These are phyloP conservation scores for Cytospora piceicola DNA, from an alignment of 2,329 filamentous ascomycete genomes.

Conservation along the genomic window DNA sequence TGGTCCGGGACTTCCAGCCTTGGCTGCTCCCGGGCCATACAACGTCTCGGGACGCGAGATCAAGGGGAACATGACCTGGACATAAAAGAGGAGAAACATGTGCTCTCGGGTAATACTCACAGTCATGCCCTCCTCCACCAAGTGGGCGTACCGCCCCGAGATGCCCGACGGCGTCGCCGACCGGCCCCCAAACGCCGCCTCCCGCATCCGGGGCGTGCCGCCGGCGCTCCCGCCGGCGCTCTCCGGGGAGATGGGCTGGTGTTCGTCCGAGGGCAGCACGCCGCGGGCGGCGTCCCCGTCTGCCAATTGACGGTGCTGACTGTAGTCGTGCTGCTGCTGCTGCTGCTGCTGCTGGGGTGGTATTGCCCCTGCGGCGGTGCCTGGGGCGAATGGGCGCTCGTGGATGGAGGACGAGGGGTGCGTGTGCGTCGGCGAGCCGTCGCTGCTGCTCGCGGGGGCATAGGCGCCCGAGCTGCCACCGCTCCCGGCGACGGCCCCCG, in stretches of 20 bases:
- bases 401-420: not conserved
- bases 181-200: constrained; percentile 29
- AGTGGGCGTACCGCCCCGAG: constrained; percentile 50
- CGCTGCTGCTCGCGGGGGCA: constrained; percentile 19
- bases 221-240: constrained; percentile 12
- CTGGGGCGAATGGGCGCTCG: constrained; percentile 25
- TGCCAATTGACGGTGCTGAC: too few species aligned
- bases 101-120: constrained; percentile 18
- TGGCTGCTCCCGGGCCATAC: too few species aligned
- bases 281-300: constrained; percentile 1
- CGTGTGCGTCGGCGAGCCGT: constrained; percentile 26
- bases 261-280: constrained; percentile 4
- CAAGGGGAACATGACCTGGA: too few species aligned
- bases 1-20: too few species aligned
- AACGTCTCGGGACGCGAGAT: too few species aligned
- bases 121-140: constrained; percentile 66
- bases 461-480: constrained; percentile 18
- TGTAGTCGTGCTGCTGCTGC: not conserved
- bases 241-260: constrained; percentile 19
- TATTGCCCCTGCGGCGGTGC: constrained; percentile 6
- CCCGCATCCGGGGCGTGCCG: constrained; percentile 12
- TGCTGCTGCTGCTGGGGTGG: constrained; percentile 14
- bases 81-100: too few species aligned
- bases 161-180: constrained; percentile 40
- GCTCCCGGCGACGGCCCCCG: not conserved